Conservation (phyloP, 441 rosid species). For the California macrophylla region DNA sequence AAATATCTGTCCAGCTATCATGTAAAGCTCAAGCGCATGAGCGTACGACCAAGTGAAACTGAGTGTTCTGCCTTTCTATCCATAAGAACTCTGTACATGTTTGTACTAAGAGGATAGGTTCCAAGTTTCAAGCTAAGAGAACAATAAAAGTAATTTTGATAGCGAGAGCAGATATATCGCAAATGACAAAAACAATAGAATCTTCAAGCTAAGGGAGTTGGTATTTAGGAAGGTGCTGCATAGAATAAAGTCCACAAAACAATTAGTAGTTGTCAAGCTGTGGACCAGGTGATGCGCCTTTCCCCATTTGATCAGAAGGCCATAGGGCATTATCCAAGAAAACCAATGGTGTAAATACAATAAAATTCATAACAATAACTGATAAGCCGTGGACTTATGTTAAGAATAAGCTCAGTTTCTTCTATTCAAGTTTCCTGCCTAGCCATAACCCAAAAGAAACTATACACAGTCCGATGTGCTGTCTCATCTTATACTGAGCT, state of each 20-base stretch:
- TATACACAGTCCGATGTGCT: background rate
- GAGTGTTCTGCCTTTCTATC: no score
- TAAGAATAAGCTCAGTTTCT: background rate
- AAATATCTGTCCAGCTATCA: background rate
- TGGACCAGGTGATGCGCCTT: background rate
- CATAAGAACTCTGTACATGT: no score
- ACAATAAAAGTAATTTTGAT: background rate
- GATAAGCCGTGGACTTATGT: background rate
- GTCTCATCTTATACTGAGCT: background rate
- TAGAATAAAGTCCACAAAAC: background rate
- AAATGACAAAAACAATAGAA: background rate
- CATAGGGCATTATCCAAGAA: background rate
- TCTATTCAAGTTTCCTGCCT: background rate
- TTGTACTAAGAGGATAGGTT: background rate
- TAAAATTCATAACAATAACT: background rate
- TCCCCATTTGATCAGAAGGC: background rate
- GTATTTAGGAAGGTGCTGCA: background rate
- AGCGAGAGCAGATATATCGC: background rate
- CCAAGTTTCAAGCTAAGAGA: background rate
- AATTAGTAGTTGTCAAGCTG: background rate
- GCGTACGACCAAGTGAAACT: no score
- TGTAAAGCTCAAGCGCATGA: no score
- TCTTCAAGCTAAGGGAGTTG: background rate
- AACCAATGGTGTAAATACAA: background rate
- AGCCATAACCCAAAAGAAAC: background rate